phyloP scores from a whole-genome alignment of 345 rosid genomes.

The Corchorus olitorius region DNA sequence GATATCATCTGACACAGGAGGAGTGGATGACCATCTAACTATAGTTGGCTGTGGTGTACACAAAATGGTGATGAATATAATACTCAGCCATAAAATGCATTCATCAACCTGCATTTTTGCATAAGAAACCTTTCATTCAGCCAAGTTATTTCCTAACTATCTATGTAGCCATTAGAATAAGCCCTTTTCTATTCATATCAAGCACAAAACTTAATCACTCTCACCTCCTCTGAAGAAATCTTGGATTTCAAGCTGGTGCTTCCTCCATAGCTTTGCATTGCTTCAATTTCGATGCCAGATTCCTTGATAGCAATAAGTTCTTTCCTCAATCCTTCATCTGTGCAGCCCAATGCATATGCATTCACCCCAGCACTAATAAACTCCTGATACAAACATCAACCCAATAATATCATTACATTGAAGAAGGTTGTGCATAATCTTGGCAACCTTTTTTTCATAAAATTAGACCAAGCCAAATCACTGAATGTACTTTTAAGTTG shows the following conservation, averaged over 20 bases:
- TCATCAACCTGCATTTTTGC: constrained; percentile 62
- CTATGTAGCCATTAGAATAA: background rate
- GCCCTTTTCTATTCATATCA: too few relatives aligned
- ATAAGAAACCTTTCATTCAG: background rate
- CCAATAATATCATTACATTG: constrained; percentile 16
- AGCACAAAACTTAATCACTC: background rate
- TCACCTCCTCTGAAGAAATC: constrained; percentile 66
- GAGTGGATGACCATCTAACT: constrained; percentile 79
- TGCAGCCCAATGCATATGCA: constrained; percentile 88
- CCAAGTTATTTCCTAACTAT: background rate
- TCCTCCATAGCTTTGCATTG: constrained; percentile 58
- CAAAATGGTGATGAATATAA: constrained; percentile 84
- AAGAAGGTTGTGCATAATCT: constrained; percentile 12
- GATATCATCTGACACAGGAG: constrained; percentile 66
- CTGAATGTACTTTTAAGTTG: constrained; percentile 76
- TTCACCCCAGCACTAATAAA: constrained; percentile 87
- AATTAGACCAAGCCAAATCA: constrained; percentile 25
- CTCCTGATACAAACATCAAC: constrained; percentile 50
- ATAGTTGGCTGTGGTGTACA: constrained; percentile 94
- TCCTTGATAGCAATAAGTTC: constrained; percentile 75
- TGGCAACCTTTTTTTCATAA: constrained; percentile 1
- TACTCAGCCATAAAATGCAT: constrained; percentile 90
- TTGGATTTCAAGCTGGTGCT: constrained; percentile 67
- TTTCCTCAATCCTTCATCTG: constrained; percentile 69
- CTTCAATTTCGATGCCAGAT: constrained; percentile 64